Base-by-base conservation (phyloP, 768 basidiomycete species). In the Mycena crocata region DNA sequence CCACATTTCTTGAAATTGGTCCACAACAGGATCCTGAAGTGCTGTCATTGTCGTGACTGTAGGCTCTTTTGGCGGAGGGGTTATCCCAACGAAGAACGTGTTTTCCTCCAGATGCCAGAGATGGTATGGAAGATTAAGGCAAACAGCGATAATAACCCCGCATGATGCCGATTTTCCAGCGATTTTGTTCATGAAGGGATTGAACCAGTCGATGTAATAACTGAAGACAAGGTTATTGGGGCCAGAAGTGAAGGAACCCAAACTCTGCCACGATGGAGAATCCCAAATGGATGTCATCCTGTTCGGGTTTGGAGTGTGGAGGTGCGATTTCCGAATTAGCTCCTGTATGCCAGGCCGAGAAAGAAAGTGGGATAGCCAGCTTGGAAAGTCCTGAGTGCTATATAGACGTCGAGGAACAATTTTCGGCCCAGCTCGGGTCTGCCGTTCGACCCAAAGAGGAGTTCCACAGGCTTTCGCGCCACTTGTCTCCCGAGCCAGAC, bases 51-150 rank as follows among this genome's bases (percentile, higher is more conserved):
- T 65, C 26, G 39, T 54, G 32, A 59, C 50, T 17, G 64, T 52
- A 9, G 64, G 64, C 56, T 65, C 64, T 45, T 65, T 58, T 23
- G 64, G 67, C n/a, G 62, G 67, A 24, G 72, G 72, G 14, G 61
- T 73, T 30, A 73, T 66, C 37, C 68, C 68, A 6, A 62, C 69
- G 23, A 77, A 59, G 51, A 58, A 72, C 2, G 70, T 42, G 30
- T 68, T 75, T 32, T 75, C 74, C 5, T 37, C 3, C 13, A 51
- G 60, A 48, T 73, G 71, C 32, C 71, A 71, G 21, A 75, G 37
- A 17, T 66, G 50, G 10, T 48, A 48, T 0, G 76, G 76, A 2
- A 76, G 61, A 31, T 77, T 77, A 28, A 74, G 39, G 52, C 75
- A 75, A 5, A 71, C 66, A 50, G 75, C 46, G 28, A 71, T 74